Percentiles rank a stretch among this genome's conserved stretches.
Conservation (phyloP, 164 flowering plant genomes). For the Magnolia sinica region DNA sequence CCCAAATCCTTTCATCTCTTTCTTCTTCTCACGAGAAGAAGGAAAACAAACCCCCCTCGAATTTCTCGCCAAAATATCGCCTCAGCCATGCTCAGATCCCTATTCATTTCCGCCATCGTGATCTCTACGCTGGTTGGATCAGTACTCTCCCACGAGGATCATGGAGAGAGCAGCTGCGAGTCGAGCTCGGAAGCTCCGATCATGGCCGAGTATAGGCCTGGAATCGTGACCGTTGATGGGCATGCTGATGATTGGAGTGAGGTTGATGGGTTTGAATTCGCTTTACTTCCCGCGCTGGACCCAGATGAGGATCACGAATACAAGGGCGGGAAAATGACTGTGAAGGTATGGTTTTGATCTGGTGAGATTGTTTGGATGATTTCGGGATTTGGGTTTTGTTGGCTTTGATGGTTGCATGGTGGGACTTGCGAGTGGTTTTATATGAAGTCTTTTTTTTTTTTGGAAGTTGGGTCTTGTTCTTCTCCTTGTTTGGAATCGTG, state of each 20-base stretch:
- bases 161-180: slow-evolving; percentile 64
- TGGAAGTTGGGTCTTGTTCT: not conserved
- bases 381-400: not conserved
- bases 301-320: slow-evolving; percentile 78
- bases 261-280: slow-evolving; percentile 70
- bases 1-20: not conserved
- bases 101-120: slow-evolving; percentile 16
- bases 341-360: slow-evolving; percentile 48
- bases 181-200: slow-evolving; percentile 48
- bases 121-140: slow-evolving; percentile 11
- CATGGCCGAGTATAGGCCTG: slow-evolving; percentile 61
- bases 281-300: slow-evolving; percentile 89
- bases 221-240: slow-evolving; percentile 77
- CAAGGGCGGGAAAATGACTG: slow-evolving; percentile 68
- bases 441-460: not conserved
- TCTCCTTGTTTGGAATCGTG: not conserved
- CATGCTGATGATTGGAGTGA: slow-evolving; percentile 76
- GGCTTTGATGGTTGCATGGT: not conserved
- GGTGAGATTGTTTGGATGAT: slow-evolving; percentile 2
- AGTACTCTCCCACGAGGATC: slow-evolving; percentile 62
- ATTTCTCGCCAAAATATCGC: not conserved
- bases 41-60: not conserved
- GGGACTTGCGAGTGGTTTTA: not conserved
- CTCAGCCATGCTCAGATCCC: slow-evolving; percentile 25
- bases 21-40: not conserved